Base-by-base conservation (phyloP, 768 basidiomycete genomes). In the Porphyrellus cyaneotinctus region DNA sequence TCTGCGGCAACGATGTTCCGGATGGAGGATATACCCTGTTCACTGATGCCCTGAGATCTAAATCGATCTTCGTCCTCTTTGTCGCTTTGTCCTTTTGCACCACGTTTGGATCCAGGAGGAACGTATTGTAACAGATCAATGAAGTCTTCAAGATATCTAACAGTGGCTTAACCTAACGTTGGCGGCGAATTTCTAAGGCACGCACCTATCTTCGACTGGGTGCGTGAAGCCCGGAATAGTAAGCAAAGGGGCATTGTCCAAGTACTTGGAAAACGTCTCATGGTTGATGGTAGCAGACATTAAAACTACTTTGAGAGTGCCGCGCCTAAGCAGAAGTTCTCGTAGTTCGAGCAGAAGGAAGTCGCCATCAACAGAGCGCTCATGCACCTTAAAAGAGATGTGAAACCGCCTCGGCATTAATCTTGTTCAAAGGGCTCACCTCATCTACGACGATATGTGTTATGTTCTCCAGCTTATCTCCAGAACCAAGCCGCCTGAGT, bases 221-320 rank as follows among this genome's bases (percentile, higher is more conserved):
- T 88, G 75, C 2, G 87, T 80, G 59, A 83, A 82, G 2, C 95
- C 95, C 4, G 92, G 91, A 24, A 97, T 97, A 24, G 77, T 79
- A 48, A 97, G 72, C 43, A 90, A 74, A 1, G 95, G 92, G 4
- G 92, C 91, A 20, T 80, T 77, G 45, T 81, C 67, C 64, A 95
- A 97, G 67, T 97, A 97, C 51, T 80, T 77, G 43, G 85, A 74
- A 59, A 93, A 94, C n/a, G 77, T 81, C 56, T 89, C 78, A 54
- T 93, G 90, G 62, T 97, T 95, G 69, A 95, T 95, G 0, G 95
- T 97, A 6, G 95, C 95, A 30, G 89, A 92, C 93, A 97, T 97
- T 42, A 95, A 77, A 20, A 95, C 71, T 20, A 97, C 77, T 65
- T 89, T 94, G 60, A 97, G 77, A 2, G 67, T 78, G 20, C 74